A percentile compares a stretch with the other conserved stretches of the same genome.
phyloP scores from a whole-genome alignment of 139 green algal species.

The Marvania coccoides region DNA sequence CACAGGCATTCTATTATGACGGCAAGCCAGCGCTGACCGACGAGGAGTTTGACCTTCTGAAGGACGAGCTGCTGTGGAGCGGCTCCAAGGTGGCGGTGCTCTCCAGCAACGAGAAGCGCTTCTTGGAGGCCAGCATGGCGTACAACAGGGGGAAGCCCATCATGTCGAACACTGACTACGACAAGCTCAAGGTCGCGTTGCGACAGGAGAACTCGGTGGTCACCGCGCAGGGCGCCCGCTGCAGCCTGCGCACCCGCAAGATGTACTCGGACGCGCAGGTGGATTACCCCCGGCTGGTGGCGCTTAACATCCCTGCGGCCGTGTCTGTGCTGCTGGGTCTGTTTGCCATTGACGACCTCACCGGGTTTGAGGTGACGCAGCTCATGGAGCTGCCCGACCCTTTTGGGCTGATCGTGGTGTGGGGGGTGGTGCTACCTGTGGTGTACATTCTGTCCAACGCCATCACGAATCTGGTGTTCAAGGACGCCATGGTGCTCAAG shows the following conservation, averaged over 20 bases:
- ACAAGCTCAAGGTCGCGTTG: conserved; percentile 41
- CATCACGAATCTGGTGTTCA: conserved; percentile 78
- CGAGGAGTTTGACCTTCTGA: conserved; percentile 78
- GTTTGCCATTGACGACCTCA: conserved; percentile 80
- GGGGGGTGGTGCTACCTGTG: conserved; percentile 72
- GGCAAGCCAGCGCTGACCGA: conserved; percentile 67
- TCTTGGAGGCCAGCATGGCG: conserved; percentile 73
- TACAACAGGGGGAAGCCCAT: conserved; percentile 62
- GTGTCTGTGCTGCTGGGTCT: conserved; percentile 55
- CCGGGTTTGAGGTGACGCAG: conserved; percentile 70
- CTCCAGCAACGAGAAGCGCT: conserved; percentile 65
- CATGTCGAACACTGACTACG: conserved; percentile 77
- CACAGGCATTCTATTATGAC: conserved; percentile 64
- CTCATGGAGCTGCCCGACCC: conserved; percentile 74
- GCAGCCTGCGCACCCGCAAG: conserved; percentile 62
- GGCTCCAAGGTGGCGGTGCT: conserved; percentile 65
- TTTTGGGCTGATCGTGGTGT: conserved; percentile 70
- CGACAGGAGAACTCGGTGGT: background rate
- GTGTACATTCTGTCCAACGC: conserved; percentile 66
- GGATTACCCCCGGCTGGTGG: conserved; percentile 78
- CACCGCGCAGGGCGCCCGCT: conserved; percentile 58
- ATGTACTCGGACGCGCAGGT: conserved; percentile 64
- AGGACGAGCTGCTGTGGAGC: conserved; percentile 81
- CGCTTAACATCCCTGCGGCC: conserved; percentile 78
- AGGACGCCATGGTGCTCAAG: conserved; percentile 72